Evolutionary conservation across 2,329 filamentous ascomycete species (phyloP).

Genomic region (Arthrobotrys megalospora): DNA sequence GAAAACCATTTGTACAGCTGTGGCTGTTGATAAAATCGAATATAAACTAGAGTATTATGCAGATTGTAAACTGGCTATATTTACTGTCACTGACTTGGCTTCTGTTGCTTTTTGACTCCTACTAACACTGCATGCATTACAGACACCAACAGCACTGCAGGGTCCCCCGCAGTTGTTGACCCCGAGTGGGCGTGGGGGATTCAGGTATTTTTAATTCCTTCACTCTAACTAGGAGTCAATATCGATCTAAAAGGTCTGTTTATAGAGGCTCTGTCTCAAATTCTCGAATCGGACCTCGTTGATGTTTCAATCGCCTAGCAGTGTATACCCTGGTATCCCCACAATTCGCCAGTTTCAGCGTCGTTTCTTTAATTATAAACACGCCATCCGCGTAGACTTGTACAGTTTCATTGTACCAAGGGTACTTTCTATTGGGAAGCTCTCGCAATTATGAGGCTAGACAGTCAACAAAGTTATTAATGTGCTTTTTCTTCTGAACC

Average conservation of each 20-base stretch:
- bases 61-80: neutral
- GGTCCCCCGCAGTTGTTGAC: neutral
- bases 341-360: slow-evolving; percentile 1
- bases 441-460: neutral
- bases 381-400: slow-evolving; percentile 4
- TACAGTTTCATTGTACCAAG: neutral
- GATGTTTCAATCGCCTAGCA: slow-evolving; percentile 30
- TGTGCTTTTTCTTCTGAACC: neutral
- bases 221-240: slow-evolving; percentile 8
- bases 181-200: slow-evolving; percentile 3
- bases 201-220: slow-evolving; percentile 28
- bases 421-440: neutral
- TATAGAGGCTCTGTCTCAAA: slow-evolving; percentile 15
- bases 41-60: slow-evolving; percentile 10
- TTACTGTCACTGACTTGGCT: neutral
- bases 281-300: slow-evolving; percentile 20
- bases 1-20: neutral
- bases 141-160: neutral
- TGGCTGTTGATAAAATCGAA: slow-evolving; percentile 12
- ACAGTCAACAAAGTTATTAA: neutral
- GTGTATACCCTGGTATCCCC: neutral
- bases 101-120: neutral
- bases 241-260: neutral
- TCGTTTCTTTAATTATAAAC: slow-evolving; percentile 22
- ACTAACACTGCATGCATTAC: neutral